Base-by-base conservation (phyloP, 352 stramenopile species). In the Elongisporangium anandrum region DNA sequence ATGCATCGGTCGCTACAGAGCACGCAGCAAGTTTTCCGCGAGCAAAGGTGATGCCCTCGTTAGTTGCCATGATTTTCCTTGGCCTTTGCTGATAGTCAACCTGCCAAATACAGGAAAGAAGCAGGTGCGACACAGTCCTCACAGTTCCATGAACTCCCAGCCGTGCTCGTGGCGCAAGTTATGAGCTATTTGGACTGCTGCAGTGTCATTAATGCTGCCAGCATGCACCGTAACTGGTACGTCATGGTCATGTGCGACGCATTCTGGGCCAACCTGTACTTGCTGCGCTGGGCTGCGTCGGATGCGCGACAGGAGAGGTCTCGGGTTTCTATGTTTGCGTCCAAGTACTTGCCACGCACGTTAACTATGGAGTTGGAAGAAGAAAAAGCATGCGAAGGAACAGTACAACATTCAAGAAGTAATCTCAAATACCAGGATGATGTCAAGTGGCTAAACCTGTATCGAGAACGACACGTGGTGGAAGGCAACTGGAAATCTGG, bases 261-360 rank as follows among this genome's bases (percentile, higher is more conserved):
- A 16, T 57, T 74, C 19, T 74, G 66, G 66, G 45, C 60, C 34
- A 24, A 60, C 4, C 52, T 71, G 47, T 74, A 71, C 51, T 16
- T 38, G 21, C 51, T 63, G 24, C 63, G 63, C 17, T 74, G 63
- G 66, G 48, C 22, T 12, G 3, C 5, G 21, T 50, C 54, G 4
- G 64, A 70, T 54, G 26, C 38, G 13, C 62, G 63, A 23, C 53
- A 63, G 47, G 64, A 60, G 16, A 39, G 26, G 24, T 21, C 24
- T 5, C 47, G 52, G 15, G 50, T 66, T 9, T n/a, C 39, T 23
- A 50, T 38, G 29, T 67, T 67, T 52, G 39, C 61, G 7, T 13
- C 56, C 21, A 57, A 56, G 24, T 63, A 61, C 19, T 10, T 58
- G 50, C 38, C 12, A 1, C 15, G 13, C 38, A 19, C 34, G 34